These are phyloP conservation scores for Panicum virgatum DNA, from an alignment of 202 grass and related monocot species.

Conservation along the genomic window DNA sequence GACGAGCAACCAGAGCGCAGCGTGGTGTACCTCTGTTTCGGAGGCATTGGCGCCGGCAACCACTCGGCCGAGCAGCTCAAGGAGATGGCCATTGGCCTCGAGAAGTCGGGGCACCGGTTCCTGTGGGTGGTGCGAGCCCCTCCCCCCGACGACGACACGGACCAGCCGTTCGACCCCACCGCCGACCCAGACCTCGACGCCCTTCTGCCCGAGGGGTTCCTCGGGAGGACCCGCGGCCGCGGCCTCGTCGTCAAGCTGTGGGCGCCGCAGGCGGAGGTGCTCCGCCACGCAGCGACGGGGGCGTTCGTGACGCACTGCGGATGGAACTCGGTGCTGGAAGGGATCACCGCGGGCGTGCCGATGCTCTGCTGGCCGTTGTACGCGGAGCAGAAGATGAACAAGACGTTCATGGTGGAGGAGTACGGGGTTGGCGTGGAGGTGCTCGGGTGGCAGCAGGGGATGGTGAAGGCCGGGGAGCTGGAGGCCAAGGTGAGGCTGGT, in stretches of 20 bases:
- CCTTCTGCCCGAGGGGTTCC: no score
- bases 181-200: background rate
- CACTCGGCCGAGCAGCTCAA: slow-evolving; percentile 44
- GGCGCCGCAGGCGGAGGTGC: no score
- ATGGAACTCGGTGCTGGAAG: no score
- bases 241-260: no score
- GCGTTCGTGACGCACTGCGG: no score
- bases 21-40: slow-evolving; percentile 63
- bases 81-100: slow-evolving; percentile 47
- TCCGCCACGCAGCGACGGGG: no score
- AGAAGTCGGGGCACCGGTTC: slow-evolving; percentile 51
- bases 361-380: slow-evolving; percentile 44
- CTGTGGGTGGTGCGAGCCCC: slow-evolving; percentile 42
- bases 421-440: slow-evolving; percentile 38
- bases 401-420: slow-evolving; percentile 47
- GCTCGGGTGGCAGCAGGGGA: slow-evolving; percentile 25
- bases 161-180: background rate
- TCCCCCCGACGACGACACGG: background rate
- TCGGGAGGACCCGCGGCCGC: no score
- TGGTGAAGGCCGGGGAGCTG: slow-evolving; percentile 47
- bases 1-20: slow-evolving; percentile 43
- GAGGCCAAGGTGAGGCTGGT: slow-evolving; percentile 55
- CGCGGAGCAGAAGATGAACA: slow-evolving; percentile 61
- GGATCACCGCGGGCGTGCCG: no score
- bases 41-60: background rate